A percentile compares a stretch with the other conserved stretches of the same genome.
These are phyloP conservation scores for Debaryomyces nepalensis DNA, from an alignment of 1,139 yeast genomes.

Conservation along the genomic window DNA sequence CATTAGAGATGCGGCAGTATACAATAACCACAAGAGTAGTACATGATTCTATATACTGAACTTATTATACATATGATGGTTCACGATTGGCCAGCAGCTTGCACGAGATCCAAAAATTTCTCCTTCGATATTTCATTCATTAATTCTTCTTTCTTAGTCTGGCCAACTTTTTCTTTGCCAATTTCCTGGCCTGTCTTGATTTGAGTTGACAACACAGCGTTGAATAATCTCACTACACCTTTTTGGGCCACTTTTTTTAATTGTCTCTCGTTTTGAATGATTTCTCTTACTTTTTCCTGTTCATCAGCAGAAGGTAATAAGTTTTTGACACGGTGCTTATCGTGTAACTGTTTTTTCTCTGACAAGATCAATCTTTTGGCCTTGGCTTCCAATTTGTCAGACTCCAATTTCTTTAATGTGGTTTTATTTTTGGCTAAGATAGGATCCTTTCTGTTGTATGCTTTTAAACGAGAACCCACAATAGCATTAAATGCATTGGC, in stretches of 20 bases:
- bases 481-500: conserved; percentile 86
- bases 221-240: conserved; percentile 91
- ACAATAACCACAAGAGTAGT: neutral
- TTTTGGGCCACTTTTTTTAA: conserved; percentile 86
- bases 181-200: conserved; percentile 54
- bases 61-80: neutral
- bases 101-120: conserved; percentile 84
- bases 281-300: conserved; percentile 55
- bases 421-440: conserved; percentile 80
- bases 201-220: conserved; percentile 88
- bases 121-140: conserved; percentile 87
- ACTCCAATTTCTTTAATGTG: conserved; percentile 72
- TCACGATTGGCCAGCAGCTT: conserved; percentile 65
- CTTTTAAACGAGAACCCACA: conserved; percentile 82
- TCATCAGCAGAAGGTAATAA: conserved; percentile 65
- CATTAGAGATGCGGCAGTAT: conserved; percentile 1
- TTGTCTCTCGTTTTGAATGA: conserved; percentile 70
- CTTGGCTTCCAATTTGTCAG: conserved; percentile 80
- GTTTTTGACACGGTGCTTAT: conserved; percentile 68
- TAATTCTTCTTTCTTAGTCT: conserved; percentile 57
- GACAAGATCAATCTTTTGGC: conserved; percentile 72
- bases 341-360: conserved; percentile 73
- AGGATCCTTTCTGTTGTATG: conserved; percentile 87
- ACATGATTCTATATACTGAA: neutral
- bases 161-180: conserved; percentile 42